A percentile compares a stretch with the other conserved stretches of the same genome.
These are phyloP conservation scores for Geosmithia putterillii DNA, from an alignment of 2,329 filamentous ascomycete species.

Conservation along the genomic window DNA sequence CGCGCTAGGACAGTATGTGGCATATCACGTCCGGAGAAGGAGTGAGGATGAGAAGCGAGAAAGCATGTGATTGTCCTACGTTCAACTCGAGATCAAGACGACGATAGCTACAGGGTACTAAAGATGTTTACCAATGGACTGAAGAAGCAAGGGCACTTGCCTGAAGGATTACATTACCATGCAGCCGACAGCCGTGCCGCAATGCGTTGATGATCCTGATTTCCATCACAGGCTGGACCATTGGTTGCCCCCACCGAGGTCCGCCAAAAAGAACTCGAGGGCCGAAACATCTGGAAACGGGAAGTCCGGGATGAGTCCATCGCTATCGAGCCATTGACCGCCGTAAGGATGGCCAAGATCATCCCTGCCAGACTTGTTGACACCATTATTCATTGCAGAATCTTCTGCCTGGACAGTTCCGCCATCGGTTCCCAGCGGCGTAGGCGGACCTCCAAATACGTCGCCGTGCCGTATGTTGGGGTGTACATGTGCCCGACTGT, in stretches of 20 bases:
- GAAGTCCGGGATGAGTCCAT: constrained; percentile 9
- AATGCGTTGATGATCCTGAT: too few species aligned
- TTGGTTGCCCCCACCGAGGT: constrained; percentile 7
- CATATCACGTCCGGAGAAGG: too few species aligned
- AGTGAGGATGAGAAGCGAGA: too few species aligned
- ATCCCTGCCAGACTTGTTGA: not conserved
- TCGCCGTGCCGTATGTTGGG: not conserved
- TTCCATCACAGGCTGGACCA: not conserved
- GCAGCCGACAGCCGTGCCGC: not conserved
- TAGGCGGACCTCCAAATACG: not conserved
- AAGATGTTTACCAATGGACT: too few species aligned
- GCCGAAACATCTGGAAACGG: constrained; percentile 14
- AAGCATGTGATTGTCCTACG: too few species aligned
- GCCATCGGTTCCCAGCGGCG: not conserved
- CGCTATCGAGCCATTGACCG: not conserved
- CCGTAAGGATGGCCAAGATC: not conserved
- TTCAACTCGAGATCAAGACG: too few species aligned
- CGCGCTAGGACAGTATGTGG: too few species aligned
- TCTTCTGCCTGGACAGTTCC: not conserved
- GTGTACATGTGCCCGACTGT: not conserved
- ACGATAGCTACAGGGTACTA: too few species aligned
- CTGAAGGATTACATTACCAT: not conserved
- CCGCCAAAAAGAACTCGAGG: constrained; percentile 17
- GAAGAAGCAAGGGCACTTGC: too few species aligned
- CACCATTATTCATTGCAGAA: not conserved